Percentiles rank a stretch among this genome's conserved stretches.
Evolutionary conservation across 2,329 filamentous ascomycete genomes (phyloP).

Genomic region (Ascochyta rabiei): DNA sequence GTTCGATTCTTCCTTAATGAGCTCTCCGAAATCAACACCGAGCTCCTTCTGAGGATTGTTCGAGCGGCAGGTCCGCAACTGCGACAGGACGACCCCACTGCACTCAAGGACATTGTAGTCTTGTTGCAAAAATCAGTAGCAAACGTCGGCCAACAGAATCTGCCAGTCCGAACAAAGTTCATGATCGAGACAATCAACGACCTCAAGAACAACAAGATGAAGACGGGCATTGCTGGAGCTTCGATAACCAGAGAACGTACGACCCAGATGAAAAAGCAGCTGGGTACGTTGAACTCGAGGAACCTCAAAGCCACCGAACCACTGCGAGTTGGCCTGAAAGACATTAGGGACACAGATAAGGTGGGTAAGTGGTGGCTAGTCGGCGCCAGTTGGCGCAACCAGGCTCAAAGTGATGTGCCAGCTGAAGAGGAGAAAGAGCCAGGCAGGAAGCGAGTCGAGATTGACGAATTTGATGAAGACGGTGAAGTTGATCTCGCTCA

Average conservation of each 20-base stretch:
- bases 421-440: slow-evolving; percentile 45
- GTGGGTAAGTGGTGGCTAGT: slow-evolving; percentile 99
- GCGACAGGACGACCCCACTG: slow-evolving; percentile 83
- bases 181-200: slow-evolving; percentile 98
- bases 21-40: slow-evolving; percentile 84
- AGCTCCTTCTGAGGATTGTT: slow-evolving; percentile 83
- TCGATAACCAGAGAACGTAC: slow-evolving; percentile 80
- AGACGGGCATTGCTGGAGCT: slow-evolving; percentile 73
- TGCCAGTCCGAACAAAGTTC: slow-evolving; percentile 90
- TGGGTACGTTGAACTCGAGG: slow-evolving; percentile 75
- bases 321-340: slow-evolving; percentile 77
- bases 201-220: slow-evolving; percentile 91
- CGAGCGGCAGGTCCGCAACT: slow-evolving; percentile 80
- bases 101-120: slow-evolving; percentile 86
- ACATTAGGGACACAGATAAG: slow-evolving; percentile 82
- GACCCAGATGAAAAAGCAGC: slow-evolving; percentile 83
- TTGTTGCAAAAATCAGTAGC: slow-evolving; percentile 75
- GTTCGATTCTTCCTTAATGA: slow-evolving; percentile 76
- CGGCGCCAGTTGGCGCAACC: slow-evolving; percentile 81
- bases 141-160: slow-evolving; percentile 68
- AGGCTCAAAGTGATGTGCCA: slow-evolving; percentile 46
- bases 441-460: slow-evolving; percentile 11
- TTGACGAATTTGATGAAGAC: slow-evolving; percentile 29
- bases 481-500: slow-evolving; percentile 67
- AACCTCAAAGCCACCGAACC: slow-evolving; percentile 78